Conservation (phyloP, 2,329 filamentous ascomycete genomes). For the Fusarium nisikadoi region DNA sequence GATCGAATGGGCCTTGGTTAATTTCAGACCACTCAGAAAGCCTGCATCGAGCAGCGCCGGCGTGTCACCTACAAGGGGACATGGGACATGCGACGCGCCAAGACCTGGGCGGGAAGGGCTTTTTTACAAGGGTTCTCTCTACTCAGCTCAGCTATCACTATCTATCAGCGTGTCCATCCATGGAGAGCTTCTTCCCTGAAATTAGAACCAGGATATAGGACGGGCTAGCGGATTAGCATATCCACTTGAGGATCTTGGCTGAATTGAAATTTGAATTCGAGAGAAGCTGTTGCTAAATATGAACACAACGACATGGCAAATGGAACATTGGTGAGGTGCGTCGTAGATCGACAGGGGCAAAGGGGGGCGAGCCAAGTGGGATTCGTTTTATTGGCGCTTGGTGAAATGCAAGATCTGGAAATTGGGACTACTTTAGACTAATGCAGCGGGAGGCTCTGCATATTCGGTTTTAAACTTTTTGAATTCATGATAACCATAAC, state of each 20-base stretch:
- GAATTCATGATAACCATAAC: neutral
- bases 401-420: slow-evolving; percentile 15
- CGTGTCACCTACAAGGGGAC: slow-evolving; percentile 5
- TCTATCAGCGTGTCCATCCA: neutral
- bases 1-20: slow-evolving; percentile 15
- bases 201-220: slow-evolving; percentile 13
- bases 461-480: neutral
- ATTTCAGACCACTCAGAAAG: slow-evolving; percentile 21
- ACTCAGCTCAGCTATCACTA: neutral
- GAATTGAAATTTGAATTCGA: neutral
- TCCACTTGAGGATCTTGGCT: slow-evolving; percentile 5
- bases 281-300: slow-evolving; percentile 28
- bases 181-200: neutral
- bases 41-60: neutral
- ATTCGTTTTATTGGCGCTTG: neutral
- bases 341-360: slow-evolving; percentile 21
- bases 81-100: slow-evolving; percentile 19
- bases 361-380: neutral
- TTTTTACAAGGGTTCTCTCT: neutral
- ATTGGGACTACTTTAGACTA: neutral
- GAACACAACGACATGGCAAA: slow-evolving; percentile 1
- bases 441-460: neutral
- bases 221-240: slow-evolving; percentile 6
- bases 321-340: slow-evolving; percentile 4
- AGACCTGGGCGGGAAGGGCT: slow-evolving; percentile 33